Evolutionary conservation across 805 yeast species (phyloP).

Genomic region (Suhomyces emberorum): DNA sequence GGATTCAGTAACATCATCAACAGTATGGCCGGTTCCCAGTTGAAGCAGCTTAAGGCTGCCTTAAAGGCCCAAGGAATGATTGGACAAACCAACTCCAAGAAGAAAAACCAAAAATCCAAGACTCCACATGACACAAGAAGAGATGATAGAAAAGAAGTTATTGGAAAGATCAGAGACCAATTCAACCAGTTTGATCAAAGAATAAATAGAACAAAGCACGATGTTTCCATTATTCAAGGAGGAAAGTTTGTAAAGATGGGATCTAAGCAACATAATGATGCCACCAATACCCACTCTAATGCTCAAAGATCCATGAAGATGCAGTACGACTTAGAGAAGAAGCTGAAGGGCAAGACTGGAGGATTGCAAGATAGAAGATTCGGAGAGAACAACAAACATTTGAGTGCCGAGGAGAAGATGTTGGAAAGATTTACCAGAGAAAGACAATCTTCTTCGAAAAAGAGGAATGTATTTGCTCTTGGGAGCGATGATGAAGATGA

Average conservation of each 20-base stretch:
- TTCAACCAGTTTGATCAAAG: conserved; percentile 90
- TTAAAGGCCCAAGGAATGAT: conserved; percentile 75
- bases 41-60: conserved; percentile 76
- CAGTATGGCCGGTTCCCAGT: conserved; percentile 80
- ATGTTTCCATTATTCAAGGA: conserved; percentile 37
- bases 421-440: conserved; percentile 91
- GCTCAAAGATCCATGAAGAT: conserved; percentile 42
- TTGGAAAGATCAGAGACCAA: conserved; percentile 64
- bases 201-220: conserved; percentile 62
- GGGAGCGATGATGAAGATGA: conserved; percentile 74
- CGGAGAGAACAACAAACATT: conserved; percentile 71
- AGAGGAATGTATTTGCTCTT: conserved; percentile 46
- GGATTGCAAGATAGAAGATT: conserved; percentile 82
- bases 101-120: conserved; percentile 46
- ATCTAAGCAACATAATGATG: conserved; percentile 33
- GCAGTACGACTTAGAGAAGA: conserved; percentile 65
- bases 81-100: conserved; percentile 75
- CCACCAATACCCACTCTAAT: conserved; percentile 30
- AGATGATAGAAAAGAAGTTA: conserved; percentile 59
- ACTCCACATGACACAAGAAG: conserved; percentile 64
- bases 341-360: conserved; percentile 69
- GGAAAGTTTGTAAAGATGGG: conserved; percentile 45
- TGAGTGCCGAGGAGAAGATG: conserved; percentile 92
- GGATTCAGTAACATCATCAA: not conserved
- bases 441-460: conserved; percentile 61